Conservation (phyloP, 2,329 filamentous ascomycete genomes). For the Talaromyces sp. region DNA sequence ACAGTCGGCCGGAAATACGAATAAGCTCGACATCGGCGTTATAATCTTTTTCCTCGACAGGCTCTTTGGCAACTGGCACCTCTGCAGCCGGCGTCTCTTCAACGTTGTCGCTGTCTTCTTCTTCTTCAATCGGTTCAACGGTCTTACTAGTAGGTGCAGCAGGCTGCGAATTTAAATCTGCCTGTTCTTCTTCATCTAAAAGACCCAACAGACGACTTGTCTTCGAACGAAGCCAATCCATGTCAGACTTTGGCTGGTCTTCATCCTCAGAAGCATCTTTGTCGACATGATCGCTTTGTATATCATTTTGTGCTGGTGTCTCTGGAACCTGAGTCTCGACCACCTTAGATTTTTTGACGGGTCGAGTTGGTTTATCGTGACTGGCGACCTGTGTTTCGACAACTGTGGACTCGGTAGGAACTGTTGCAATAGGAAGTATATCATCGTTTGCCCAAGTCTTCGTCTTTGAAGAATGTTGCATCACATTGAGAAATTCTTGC, state of each 20-base stretch:
- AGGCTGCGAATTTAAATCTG: constrained; percentile 37
- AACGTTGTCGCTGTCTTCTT: constrained; percentile 6
- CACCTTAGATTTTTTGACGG: constrained; percentile 14
- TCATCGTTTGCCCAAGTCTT: constrained; percentile 62
- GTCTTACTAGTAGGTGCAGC: constrained; percentile 16
- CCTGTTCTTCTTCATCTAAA: constrained; percentile 62
- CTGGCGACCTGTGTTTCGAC: constrained; percentile 44
- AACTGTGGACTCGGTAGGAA: constrained; percentile 34
- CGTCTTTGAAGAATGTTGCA: constrained; percentile 65
- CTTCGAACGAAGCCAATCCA: constrained; percentile 86
- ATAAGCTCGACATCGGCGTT: constrained; percentile 59
- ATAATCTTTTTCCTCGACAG: constrained; percentile 25
- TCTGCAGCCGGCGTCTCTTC: constrained; percentile 7
- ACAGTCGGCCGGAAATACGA: constrained; percentile 71
- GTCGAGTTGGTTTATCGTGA: constrained; percentile 34
- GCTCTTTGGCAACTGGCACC: constrained; percentile 3
- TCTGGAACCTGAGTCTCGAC: not conserved
- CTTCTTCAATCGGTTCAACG: constrained; percentile 1
- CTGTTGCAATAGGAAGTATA: constrained; percentile 28
- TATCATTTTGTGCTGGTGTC: not conserved
- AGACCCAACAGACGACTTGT: constrained; percentile 84
- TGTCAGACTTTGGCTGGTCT: constrained; percentile 57
- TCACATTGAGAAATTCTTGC: constrained; percentile 79
- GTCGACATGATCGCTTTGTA: constrained; percentile 6
- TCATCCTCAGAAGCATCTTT: constrained; percentile 24